These are phyloP conservation scores for Talinum fruticosum DNA, from an alignment of 148 eudicot genomes.

Conservation along the genomic window DNA sequence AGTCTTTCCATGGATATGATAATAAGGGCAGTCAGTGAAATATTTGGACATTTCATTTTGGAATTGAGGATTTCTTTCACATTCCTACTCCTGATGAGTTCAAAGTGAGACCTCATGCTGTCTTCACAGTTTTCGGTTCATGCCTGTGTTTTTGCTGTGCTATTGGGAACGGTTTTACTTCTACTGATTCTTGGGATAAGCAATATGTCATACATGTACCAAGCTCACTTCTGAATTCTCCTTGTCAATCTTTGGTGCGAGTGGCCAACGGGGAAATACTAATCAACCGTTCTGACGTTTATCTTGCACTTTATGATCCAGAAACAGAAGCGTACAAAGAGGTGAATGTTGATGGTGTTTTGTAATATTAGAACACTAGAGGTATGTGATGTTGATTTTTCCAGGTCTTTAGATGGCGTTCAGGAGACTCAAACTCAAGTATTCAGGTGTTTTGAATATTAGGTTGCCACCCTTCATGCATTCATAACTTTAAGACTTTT, in stretches of 20 bases:
- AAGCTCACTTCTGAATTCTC: background rate
- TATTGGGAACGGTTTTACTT: background rate
- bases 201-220: constrained; percentile 2
- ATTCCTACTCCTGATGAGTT: constrained; percentile 6
- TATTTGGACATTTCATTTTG: constrained; percentile 6
- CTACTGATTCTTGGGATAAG: constrained; percentile 10
- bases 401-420: background rate
- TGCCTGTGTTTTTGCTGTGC: constrained; percentile 1
- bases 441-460: background rate
- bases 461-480: background rate
- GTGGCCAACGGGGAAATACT: background rate
- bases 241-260: background rate
- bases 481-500: background rate
- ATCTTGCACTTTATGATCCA: background rate
- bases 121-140: background rate
- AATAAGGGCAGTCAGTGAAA: background rate
- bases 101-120: background rate
- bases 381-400: background rate
- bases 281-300: background rate
- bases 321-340: background rate
- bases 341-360: background rate
- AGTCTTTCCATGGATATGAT: constrained; percentile 6
- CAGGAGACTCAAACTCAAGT: too few relatives aligned
- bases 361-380: background rate
- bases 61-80: background rate